Evolutionary conservation across 805 yeast species (phyloP).

Genomic region (Danielia reshetovae): DNA sequence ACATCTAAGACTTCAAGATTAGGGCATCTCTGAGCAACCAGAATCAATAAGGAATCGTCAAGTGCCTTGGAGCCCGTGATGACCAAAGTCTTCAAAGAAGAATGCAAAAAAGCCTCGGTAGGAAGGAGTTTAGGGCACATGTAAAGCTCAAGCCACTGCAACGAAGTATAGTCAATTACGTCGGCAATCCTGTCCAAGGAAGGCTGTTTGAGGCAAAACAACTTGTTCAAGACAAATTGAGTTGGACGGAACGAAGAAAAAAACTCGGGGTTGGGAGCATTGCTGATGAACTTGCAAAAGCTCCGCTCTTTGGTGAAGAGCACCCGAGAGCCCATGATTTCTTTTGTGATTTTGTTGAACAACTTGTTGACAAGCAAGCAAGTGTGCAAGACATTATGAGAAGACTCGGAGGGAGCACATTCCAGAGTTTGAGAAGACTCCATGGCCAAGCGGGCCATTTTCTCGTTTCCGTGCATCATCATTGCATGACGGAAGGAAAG

Average conservation of each 20-base stretch:
- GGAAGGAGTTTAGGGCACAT: constrained; percentile 77
- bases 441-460: constrained; percentile 46
- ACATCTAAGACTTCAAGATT: constrained; percentile 64
- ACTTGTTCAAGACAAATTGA: constrained; percentile 64
- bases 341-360: constrained; percentile 57
- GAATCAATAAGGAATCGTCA: constrained; percentile 54
- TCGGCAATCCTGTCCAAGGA: constrained; percentile 48
- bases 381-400: constrained; percentile 38
- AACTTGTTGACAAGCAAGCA: constrained; percentile 67
- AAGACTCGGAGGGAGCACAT: no score
- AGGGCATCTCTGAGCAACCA: constrained; percentile 53
- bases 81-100: constrained; percentile 39
- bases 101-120: constrained; percentile 25
- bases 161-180: constrained; percentile 39
- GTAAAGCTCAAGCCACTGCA: constrained; percentile 74
- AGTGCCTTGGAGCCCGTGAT: constrained; percentile 70
- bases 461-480: constrained; percentile 55
- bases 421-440: constrained; percentile 6
- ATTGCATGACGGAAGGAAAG: constrained; percentile 65
- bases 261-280: neutral
- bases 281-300: constrained; percentile 35
- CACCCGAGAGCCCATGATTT: constrained; percentile 52
- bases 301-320: constrained; percentile 48
- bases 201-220: constrained; percentile 49
- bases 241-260: constrained; percentile 21